These are phyloP conservation scores for Plectranthus barbatus DNA, from an alignment of 257 asterid species.

Conservation along the genomic window DNA sequence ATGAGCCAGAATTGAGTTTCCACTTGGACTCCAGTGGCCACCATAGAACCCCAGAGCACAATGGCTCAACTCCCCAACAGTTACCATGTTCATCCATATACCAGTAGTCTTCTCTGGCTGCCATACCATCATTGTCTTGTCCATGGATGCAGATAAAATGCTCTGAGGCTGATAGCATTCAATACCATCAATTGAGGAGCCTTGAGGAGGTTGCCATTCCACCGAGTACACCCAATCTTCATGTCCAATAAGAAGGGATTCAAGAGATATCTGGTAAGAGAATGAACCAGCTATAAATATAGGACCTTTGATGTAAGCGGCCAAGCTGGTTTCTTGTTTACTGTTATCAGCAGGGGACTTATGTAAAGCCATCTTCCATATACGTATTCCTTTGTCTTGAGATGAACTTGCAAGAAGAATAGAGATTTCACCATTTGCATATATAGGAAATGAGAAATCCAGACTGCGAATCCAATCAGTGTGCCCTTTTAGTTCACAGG, in stretches of 20 bases:
- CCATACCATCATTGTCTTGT: constrained; percentile 99
- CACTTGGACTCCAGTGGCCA: constrained; percentile 87
- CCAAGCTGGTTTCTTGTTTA: constrained; percentile 53
- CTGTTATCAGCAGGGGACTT: constrained; percentile 27
- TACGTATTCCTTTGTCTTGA: constrained; percentile 96
- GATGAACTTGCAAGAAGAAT: constrained; percentile 82
- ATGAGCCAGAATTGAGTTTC: constrained; percentile 73
- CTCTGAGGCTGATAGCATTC: constrained; percentile 76
- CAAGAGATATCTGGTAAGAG: constrained; percentile 75
- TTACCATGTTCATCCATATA: constrained; percentile 93
- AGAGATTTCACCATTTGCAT: constrained; percentile 37
- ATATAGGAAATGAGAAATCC: constrained; percentile 75
- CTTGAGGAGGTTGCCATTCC: constrained; percentile 83
- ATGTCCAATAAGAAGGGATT: constrained; percentile 91
- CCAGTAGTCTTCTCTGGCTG: constrained; percentile 92
- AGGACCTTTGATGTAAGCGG: constrained; percentile 90
- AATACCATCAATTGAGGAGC: constrained; percentile 32
- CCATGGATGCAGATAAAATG: constrained; percentile 94
- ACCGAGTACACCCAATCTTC: constrained; percentile 99
- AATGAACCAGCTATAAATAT: constrained; percentile 51
- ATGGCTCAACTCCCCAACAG: constrained; percentile 94
- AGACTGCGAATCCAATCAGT: constrained; percentile 93
- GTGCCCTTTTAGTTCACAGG: constrained; percentile 92
- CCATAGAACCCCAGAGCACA: constrained; percentile 96
- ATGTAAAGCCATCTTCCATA: constrained; percentile 67